Evolutionary conservation across 768 basidiomycete species (phyloP), one percentile per base, ranked within the genome.

Genomic region (Amanita rimosa): DNA sequence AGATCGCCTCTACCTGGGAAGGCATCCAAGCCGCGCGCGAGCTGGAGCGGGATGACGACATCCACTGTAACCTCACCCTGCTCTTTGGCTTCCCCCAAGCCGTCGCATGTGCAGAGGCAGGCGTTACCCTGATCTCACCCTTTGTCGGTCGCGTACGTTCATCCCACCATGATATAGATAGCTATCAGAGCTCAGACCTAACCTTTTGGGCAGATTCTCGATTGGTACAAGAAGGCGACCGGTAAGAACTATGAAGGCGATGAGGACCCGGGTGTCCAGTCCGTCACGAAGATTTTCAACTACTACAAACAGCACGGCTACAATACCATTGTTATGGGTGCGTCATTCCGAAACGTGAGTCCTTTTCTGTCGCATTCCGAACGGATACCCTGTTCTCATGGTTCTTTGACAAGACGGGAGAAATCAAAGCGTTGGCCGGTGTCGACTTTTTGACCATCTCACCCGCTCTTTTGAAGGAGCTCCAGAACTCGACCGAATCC

Each of bases 271-370:
- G 95, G 96, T 73, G 96, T 99, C 58, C 67, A 81, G 66, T 93
- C 89, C 36, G 96, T 99, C 54, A 85, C 89, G 74, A 86, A 78
- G 70, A 99, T 99, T 74, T 99, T 85, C 82, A 89, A 95, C 76
- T 98, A 93, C 69, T 99, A 99, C 81, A 98, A 97, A 78, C 93
- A 96, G 65, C 80, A 98, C 70, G 77, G 79, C 52, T 98, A 99
- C 80, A 90, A 93, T 61, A 99, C 96, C 58, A 97, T 99, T 68
- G 95, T 98, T 66, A 97, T 98, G 96, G 96, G 95, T 63, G 96
- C 96, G 52, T 95, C 92, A 27, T 97, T 99, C 93, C 88, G 96
- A 64, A 98, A 97, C 75, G 84, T 93, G 57, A 50, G 85, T 71
- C 3, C 14, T 31, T 9, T 4, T 29, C 29, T 10, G 34, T 42